Base-by-base conservation (phyloP, 2,329 filamentous ascomycete genomes). In the Botrytis cinerea region DNA sequence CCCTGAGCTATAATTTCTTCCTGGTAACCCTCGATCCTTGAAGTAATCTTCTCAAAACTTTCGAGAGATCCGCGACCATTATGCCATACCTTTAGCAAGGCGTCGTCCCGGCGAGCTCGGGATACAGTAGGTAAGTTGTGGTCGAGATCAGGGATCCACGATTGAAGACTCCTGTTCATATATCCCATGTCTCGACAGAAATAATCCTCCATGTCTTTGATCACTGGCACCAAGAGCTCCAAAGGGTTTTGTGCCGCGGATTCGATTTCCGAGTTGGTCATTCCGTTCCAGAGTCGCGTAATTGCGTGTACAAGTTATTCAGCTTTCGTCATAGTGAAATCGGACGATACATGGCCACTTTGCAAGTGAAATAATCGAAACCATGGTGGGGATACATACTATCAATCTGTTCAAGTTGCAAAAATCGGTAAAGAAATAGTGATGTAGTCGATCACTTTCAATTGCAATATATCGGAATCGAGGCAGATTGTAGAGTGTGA, bases 1-100 rank as follows among this genome's bases (percentile, higher is more conserved):
- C 28, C 25, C 7, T 78, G 14, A 73, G 72, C 0, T 77, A 77
- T 57, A 75, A 76, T 73, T 40, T 75, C 51, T 43, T 73, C 7
- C 77, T 76, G 76, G 64, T 77, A 64, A 63, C 66, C 8, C 48
- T 71, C 43, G 75, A 74, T 48, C 7, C 75, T 45, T 75, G 38
- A 25, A 28, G 35, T 43, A 22, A 63, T 63, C 8, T n/a, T 25
- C 35, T 63, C 35, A 43, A 63, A 63, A 43, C 35, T 63, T 35
- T 63, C 35, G 4, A 62, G 6, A 35, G 32, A 38, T 5, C 60
- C 20, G 25, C 60, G 35, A 43, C 28, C 60, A 35, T 38, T 8
- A n/a, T 25, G 60, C 60, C 60, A 62, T 14, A 35, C 35, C 4
- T 38, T 62, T 35, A 40, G 40, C 9, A 62, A 8, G 14, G 9